Conservation (phyloP, 805 yeast genomes). For the Hyphopichia homilentoma region DNA sequence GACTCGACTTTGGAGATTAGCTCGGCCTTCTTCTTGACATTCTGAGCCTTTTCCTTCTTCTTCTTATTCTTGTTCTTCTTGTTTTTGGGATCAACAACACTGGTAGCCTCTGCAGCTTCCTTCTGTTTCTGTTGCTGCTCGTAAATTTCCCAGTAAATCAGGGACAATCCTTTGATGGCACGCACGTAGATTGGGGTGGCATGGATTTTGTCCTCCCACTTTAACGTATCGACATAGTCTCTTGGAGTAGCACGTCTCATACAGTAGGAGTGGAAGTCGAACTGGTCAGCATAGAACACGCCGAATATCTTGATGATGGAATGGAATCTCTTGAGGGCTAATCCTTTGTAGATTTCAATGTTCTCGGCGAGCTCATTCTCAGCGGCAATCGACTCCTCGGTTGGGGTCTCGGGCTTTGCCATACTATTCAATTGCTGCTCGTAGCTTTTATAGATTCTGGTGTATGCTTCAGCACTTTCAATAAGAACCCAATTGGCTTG, state of each 20-base stretch:
- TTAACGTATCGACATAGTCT: slow-evolving; percentile 69
- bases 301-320: slow-evolving; percentile 66
- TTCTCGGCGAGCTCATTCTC: slow-evolving; percentile 36
- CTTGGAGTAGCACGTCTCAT: slow-evolving; percentile 88
- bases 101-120: slow-evolving; percentile 15
- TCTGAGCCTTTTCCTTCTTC: slow-evolving; percentile 52
- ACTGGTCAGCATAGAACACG: slow-evolving; percentile 76
- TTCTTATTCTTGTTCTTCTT: slow-evolving; percentile 43
- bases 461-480: slow-evolving; percentile 82
- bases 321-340: slow-evolving; percentile 74
- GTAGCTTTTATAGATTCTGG: slow-evolving; percentile 46
- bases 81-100: slow-evolving; percentile 7
- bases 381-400: slow-evolving; percentile 25
- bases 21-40: slow-evolving; percentile 49
- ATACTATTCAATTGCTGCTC: slow-evolving; percentile 13
- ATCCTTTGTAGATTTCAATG: slow-evolving; percentile 50
- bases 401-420: slow-evolving; percentile 10
- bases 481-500: slow-evolving; percentile 88
- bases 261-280: slow-evolving; percentile 92
- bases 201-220: slow-evolving; percentile 79
- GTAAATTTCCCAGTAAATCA: slow-evolving; percentile 46
- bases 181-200: slow-evolving; percentile 69
- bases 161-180: slow-evolving; percentile 61
- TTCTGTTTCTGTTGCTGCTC: slow-evolving; percentile 17
- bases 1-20: slow-evolving; percentile 45